Evolutionary conservation across 768 basidiomycete genomes (phyloP), one percentile per base, ranked within the genome.

Genomic region (Boletus huronensis): DNA sequence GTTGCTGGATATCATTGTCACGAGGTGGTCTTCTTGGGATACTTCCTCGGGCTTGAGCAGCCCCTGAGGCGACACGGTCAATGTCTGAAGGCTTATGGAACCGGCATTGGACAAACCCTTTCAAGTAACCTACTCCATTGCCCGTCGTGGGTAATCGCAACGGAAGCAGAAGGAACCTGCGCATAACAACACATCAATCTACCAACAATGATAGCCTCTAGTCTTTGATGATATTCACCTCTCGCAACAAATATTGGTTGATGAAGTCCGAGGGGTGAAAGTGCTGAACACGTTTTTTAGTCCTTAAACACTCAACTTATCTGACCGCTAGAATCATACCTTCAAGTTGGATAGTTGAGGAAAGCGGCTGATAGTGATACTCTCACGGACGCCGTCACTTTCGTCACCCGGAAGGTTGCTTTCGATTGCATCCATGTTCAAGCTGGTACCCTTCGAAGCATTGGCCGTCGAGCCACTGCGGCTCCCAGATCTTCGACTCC

Each of bases 231-330:
- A 25, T 28, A 32, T 17, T n/a, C 8, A 63, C 57, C 32, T 26
- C 14, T 32, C 31, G n/a, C 14, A 63, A 28, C 19, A 62, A 35
- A 45, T 49, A 14, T 31, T 40, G 41, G 4, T 61, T 57, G 3
- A 56, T 57, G 25, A 47, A 14, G n/a, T 61, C 54, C 4, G 54
- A 57, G 6, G 59, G 59, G 25, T 61, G 59, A 26, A 57, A 52
- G 7, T 50, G 43, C 53, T 43, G 34, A 9, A 9, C 23, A 35
- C 7, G 6, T 9, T 23, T 19, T 17, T 54, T 5, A 53, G 29
- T 21, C 16, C 19, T 34, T 4, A 7, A n/a, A 17, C 19, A 21
- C 47, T 5, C 46, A 3, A 26, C 14, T 26, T 21, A 35, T 19
- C 50, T 31, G 10, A 23, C 39, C 9, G 16, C 3, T 14, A 17